phyloP scores from a whole-genome alignment of 108 stramenopile species.

The Nitzschia sp. region DNA sequence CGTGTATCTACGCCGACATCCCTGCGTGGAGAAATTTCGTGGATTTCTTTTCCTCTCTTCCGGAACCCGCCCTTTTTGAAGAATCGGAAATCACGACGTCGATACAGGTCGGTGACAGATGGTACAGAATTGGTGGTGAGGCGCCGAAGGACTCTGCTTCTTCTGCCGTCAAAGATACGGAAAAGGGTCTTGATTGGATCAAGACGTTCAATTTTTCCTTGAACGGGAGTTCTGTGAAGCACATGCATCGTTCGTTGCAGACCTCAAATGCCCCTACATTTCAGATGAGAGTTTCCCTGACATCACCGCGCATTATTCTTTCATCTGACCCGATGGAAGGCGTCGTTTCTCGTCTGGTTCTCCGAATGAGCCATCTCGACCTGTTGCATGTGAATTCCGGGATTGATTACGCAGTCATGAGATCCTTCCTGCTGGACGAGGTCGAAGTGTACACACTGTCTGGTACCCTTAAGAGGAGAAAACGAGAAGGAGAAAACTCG shows the following conservation, averaged over 20 bases:
- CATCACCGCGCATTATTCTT: constrained; percentile 51
- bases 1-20: constrained; percentile 58
- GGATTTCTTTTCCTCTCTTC: constrained; percentile 55
- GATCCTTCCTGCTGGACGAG: constrained; percentile 43
- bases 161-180: neutral
- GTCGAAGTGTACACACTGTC: constrained; percentile 49
- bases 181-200: constrained; percentile 11
- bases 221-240: neutral
- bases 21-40: constrained; percentile 52
- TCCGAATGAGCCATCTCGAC: constrained; percentile 54
- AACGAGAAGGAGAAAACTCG: constrained; percentile 20
- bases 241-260: neutral
- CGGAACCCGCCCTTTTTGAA: constrained; percentile 46
- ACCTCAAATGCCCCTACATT: constrained; percentile 21
- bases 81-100: constrained; percentile 36
- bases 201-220: neutral
- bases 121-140: constrained; percentile 48
- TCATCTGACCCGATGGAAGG: constrained; percentile 24
- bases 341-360: constrained; percentile 34
- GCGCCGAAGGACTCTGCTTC: neutral
- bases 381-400: constrained; percentile 40
- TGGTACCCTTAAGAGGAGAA: neutral
- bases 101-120: constrained; percentile 79
- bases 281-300: constrained; percentile 56
- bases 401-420: neutral